Evolutionary conservation across 345 rosid genomes (phyloP).

Genomic region (Corchorus olitorius): DNA sequence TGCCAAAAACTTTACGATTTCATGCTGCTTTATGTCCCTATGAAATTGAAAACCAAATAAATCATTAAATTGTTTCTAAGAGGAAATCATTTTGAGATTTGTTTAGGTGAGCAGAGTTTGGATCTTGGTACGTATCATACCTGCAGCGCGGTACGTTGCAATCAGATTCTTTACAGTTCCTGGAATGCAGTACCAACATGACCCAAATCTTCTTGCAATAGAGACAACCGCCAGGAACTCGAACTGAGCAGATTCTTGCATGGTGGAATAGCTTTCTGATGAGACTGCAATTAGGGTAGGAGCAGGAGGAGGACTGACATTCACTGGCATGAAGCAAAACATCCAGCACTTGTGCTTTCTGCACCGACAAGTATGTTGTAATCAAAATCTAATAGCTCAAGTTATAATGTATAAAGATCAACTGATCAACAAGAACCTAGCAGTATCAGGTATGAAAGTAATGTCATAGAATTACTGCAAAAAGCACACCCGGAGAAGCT

Average conservation of each 20-base stretch:
- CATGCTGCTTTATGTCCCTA: conserved; percentile 29
- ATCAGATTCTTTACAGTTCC: conserved; percentile 32
- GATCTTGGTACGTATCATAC: conserved; percentile 25
- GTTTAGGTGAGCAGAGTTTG: background rate
- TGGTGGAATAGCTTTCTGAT: conserved; percentile 42
- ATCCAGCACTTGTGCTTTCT: conserved; percentile 29
- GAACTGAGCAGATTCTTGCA: conserved; percentile 31
- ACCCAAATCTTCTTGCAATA: conserved; percentile 34
- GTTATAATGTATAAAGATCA: background rate
- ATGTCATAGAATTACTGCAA: background rate
- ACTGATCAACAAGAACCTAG: background rate
- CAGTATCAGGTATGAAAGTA: background rate
- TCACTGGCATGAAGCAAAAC: conserved; percentile 44
- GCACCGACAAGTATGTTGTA: conserved; percentile 21
- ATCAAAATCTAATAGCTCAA: background rate
- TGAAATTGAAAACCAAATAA: background rate
- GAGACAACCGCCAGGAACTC: conserved; percentile 29
- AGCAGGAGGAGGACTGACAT: conserved; percentile 35
- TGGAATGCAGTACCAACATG: conserved; percentile 33
- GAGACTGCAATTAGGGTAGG: conserved; percentile 38
- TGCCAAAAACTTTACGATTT: background rate
- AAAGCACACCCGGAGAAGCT: background rate
- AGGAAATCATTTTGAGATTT: background rate
- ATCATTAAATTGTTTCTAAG: background rate
- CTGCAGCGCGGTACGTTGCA: conserved; percentile 51